Evolutionary conservation across 257 asterid genomes (phyloP).

Genomic region (Fraxinus pennsylvanica): DNA sequence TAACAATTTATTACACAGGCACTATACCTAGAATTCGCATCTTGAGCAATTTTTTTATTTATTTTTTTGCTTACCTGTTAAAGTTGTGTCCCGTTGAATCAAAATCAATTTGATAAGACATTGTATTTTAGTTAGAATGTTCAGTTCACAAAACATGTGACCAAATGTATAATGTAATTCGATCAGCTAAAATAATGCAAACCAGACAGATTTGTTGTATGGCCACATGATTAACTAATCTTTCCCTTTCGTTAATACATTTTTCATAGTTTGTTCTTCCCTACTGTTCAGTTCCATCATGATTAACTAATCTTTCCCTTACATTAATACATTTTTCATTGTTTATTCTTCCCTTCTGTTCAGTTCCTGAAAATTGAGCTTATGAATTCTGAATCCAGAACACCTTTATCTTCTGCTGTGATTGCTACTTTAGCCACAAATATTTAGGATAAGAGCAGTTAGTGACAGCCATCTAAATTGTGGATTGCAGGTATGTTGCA

Average conservation of each 20-base stretch:
- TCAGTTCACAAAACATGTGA: neutral
- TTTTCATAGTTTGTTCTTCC: neutral
- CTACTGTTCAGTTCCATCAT: too few relatives aligned
- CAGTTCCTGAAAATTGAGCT: neutral
- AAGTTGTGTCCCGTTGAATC: neutral
- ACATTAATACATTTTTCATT: neutral
- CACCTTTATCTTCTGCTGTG: neutral
- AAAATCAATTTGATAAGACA: neutral
- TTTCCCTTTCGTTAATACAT: neutral
- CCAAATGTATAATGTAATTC: neutral
- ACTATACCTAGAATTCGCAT: neutral
- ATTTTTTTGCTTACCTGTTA: neutral
- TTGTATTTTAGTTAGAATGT: neutral
- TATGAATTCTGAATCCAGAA: neutral
- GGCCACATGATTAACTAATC: neutral
- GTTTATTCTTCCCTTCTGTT: neutral
- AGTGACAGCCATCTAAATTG: constrained; percentile 11
- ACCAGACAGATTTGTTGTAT: neutral
- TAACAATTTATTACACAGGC: neutral
- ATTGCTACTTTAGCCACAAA: neutral
- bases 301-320: too few relatives aligned
- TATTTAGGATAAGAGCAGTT: neutral
- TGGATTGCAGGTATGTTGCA: constrained; percentile 78
- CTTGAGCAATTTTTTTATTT: neutral
- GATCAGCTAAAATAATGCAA: neutral